These are phyloP conservation scores for Thelonectria olida DNA, from an alignment of 2,329 filamentous ascomycete genomes.

Conservation along the genomic window DNA sequence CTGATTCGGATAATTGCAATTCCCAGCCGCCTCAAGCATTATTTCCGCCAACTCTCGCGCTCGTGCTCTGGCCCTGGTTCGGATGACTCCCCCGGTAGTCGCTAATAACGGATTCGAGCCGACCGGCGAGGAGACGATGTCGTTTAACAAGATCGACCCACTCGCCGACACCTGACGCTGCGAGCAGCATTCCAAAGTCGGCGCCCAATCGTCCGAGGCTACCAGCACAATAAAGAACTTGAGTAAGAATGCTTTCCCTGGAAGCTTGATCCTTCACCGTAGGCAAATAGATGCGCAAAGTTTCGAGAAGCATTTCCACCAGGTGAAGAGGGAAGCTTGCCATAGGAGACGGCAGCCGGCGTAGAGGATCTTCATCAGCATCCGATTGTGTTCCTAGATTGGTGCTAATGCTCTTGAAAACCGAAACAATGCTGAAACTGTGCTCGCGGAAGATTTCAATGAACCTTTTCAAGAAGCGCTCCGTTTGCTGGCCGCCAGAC, in stretches of 20 bases:
- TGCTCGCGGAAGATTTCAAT: constrained; percentile 98
- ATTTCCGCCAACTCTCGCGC: constrained; percentile 13
- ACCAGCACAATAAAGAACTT: constrained; percentile 91
- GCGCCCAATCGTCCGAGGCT: constrained; percentile 90
- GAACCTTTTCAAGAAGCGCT: constrained; percentile 92
- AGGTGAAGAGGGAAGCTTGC: constrained; percentile 87
- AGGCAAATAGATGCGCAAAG: constrained; percentile 79
- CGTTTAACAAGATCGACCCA: constrained; percentile 92
- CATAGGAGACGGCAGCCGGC: constrained; percentile 77
- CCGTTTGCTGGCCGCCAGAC: constrained; percentile 87
- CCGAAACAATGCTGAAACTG: constrained; percentile 93
- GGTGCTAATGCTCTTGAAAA: constrained; percentile 85
- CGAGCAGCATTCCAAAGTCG: constrained; percentile 91
- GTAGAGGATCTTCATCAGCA: constrained; percentile 48
- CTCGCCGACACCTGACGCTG: constrained; percentile 66
- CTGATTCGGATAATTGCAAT: constrained; percentile 37
- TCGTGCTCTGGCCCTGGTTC: constrained; percentile 15
- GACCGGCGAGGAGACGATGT: constrained; percentile 84
- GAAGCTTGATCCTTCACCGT: constrained; percentile 82
- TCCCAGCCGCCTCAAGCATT: constrained; percentile 2
- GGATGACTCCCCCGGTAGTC: constrained; percentile 49
- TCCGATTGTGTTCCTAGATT: constrained; percentile 38
- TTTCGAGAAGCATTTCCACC: constrained; percentile 81
- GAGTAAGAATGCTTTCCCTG: constrained; percentile 87
- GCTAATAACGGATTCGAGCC: constrained; percentile 75